Evolutionary conservation across 78 protist genomes (phyloP).

Genomic region (Chrysochromulina parva): DNA sequence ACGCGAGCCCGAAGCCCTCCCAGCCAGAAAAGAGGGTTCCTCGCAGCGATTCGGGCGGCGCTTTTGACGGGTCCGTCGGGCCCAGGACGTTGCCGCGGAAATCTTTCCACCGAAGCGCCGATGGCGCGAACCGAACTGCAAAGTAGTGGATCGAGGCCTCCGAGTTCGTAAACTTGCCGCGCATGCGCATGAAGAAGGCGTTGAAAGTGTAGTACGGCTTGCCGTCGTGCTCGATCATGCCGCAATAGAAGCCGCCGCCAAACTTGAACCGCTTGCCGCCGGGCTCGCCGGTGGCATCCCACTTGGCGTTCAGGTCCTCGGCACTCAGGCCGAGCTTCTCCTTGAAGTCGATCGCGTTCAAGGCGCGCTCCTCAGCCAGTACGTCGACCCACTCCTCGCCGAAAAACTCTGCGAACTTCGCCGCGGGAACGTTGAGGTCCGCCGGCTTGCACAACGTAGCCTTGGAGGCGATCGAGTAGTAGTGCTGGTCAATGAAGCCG

Average conservation of each 20-base stretch:
- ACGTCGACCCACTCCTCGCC: background rate
- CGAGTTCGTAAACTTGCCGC: background rate
- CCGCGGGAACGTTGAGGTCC: background rate
- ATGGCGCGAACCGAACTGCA: constrained; percentile 27
- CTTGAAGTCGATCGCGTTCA: background rate
- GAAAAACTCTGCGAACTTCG: background rate
- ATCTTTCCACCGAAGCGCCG: constrained; percentile 1
- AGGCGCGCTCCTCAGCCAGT: background rate
- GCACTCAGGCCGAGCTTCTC: background rate
- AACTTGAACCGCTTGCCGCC: no score
- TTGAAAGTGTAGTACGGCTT: no score
- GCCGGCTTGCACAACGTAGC: background rate
- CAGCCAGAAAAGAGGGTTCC: background rate
- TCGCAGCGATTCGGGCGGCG: constrained; percentile 23
- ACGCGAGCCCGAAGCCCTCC: constrained; percentile 26
- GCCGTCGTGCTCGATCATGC: no score
- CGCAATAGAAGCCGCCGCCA: no score
- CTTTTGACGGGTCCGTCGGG: constrained; percentile 42
- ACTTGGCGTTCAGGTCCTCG: background rate
- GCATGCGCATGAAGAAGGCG: constrained; percentile 40
- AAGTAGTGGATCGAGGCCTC: constrained; percentile 18
- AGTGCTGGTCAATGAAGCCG: constrained; percentile 35
- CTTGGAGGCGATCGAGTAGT: constrained; percentile 36
- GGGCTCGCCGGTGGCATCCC: background rate
- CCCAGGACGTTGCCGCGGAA: constrained; percentile 52